Evolutionary conservation across 2,329 filamentous ascomycete species (phyloP).

Genomic region (Fusarium aywerte): DNA sequence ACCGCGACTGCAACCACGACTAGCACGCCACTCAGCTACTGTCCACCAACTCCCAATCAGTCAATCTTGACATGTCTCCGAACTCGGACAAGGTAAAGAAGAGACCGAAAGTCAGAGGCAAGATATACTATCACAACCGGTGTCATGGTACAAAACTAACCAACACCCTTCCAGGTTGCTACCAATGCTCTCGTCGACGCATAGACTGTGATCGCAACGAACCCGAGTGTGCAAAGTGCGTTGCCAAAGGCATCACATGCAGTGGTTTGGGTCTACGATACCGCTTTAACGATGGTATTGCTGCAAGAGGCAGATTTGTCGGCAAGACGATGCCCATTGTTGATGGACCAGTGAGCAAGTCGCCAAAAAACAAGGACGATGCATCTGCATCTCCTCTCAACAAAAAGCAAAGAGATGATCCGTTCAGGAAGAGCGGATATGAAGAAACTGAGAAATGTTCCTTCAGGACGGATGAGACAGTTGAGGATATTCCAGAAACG

Average conservation of each 20-base stretch:
- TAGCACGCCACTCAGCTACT: background rate
- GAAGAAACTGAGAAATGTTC: background rate
- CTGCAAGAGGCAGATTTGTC: conserved; percentile 37
- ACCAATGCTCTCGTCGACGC: conserved; percentile 41
- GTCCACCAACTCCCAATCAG: background rate
- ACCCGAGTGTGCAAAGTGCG: conserved; percentile 38
- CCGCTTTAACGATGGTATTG: conserved; percentile 41
- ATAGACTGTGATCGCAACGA: conserved; percentile 42
- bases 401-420: background rate
- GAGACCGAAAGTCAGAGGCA: conserved; percentile 36
- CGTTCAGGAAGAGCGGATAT: conserved; percentile 14
- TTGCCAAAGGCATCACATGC: conserved; percentile 34
- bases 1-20: background rate
- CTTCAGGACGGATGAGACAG: accelerated
- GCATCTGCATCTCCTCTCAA: accelerated
- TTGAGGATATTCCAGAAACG: background rate
- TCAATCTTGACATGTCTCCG: background rate
- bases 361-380: accelerated
- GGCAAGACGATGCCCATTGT: conserved; percentile 32
- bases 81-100: conserved; percentile 22
- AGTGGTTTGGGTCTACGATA: conserved; percentile 38
- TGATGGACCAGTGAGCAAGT: background rate
- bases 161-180: conserved; percentile 28
- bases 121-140: background rate
- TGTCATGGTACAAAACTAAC: accelerated